Base-by-base conservation (phyloP, 768 basidiomycete species). In the Lactarius sanguifluus region DNA sequence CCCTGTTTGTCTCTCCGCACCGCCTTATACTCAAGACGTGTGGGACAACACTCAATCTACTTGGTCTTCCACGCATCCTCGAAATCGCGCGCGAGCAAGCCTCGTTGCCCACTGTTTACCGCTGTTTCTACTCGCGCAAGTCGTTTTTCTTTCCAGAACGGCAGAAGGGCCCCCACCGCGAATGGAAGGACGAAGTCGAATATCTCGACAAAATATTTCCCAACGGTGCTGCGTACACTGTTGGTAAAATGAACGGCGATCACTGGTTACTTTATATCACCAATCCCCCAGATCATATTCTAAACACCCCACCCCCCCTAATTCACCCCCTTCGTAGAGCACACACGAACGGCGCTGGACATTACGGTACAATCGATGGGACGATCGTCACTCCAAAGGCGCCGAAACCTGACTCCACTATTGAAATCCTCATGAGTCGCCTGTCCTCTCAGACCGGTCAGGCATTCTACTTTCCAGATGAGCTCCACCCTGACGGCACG, bases 61-160 rank as follows among this genome's bases (percentile, higher is more conserved):
- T 96, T 69, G 97, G 97, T 15, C 83, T 99, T 59, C 93, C 94
- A 25, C 87, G 94, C 65, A 96, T 99, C 72, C 91, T 99, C 66
- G 89, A 94, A 72, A 96, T 98, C 74, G 97, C 97, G 2, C 81
- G 85, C 41, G 79, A 81, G 8, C 79, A 89, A 45, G 90, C 89
- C 13, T 81, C 83, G 59, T 78, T 94, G 67, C 80, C 80, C 30
- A 81, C 83, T 40, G 92, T 98, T 38, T 86, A 94, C 77, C 86
- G 94, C 68, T 94, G 92, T 77, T 99, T 98, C 82, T 99, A 98
- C 80, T 97, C 95, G 50, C 89, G 96, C 71, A 99, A 98, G 79
- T 90, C 91, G 8, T 99, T 98, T 85, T 98, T 98, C 91, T 99
- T 98, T 77, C 97, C 97, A 9, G 97, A 99, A 76, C 87, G 92